Base-by-base conservation (phyloP, 1,139 yeast genomes). In the Pichia cactophila region DNA sequence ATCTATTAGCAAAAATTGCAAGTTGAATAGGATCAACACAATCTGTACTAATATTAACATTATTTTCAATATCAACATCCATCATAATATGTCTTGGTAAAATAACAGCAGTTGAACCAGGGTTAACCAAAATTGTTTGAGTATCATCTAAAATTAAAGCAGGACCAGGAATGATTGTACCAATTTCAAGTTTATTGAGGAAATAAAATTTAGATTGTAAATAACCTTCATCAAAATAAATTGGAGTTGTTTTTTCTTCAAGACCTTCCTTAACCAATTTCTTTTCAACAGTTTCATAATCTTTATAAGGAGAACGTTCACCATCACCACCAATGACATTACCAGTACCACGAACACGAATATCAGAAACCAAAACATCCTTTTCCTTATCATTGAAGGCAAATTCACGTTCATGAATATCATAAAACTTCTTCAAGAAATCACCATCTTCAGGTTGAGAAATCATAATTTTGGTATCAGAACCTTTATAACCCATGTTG, bases 61-160 rank as follows among this genome's bases (percentile, higher is more conserved):
- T 41, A 36, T 17, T 41, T 31, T 37, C 41, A 28, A 41, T 35
- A 9, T 41, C 37, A 16, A 36, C 36, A 36, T 36, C 44, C 42
- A 45, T 41, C 42, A 45, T 40, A 36, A 45, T 41, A 36, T 45
- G 48, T 33, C 80, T 71, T 6, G 78, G 68, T 43, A 86, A 69
- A 23, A 86, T 70, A 0, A 74, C 69, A 1, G 95, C 96, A n/a
- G 67, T 61, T 0, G 86, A 75, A 48, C 72, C 66, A 1, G 95
- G 94, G 26, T 88, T 86, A 26, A 89, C 76, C 23, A 89, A 74
- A 55, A 88, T 81, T 0, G 97, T 89, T 65, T 89, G 96, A 0
- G 96, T 89, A 40, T 80, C 79, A 66, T 89, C 96, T 26, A 88
- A 81, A 52, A 89, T 74, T 56, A 89, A 78, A 0, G 95, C 86